A percentile compares a stretch with the other conserved stretches of the same genome.
These are phyloP conservation scores for Actinomortierella ambigua DNA, from an alignment of 371 early-diverging fungal genomes.

Conservation along the genomic window DNA sequence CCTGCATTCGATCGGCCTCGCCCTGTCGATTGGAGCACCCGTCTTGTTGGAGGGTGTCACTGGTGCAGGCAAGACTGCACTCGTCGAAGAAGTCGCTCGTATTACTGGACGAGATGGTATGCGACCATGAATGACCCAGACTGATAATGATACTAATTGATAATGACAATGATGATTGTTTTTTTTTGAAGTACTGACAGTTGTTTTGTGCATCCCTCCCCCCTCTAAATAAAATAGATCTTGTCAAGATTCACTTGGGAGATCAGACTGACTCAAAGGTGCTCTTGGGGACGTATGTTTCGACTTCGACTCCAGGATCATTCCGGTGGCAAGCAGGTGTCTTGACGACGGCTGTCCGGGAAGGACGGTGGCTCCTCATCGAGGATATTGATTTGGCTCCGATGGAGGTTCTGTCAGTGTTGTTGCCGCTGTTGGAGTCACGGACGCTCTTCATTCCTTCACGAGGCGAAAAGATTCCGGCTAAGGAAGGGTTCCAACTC, in stretches of 20 bases:
- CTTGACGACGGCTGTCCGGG: slow-evolving; percentile 91
- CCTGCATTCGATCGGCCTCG: slow-evolving; percentile 79
- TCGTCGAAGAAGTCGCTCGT: slow-evolving; percentile 90
- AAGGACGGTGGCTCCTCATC: slow-evolving; percentile 98
- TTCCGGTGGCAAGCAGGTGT: slow-evolving; percentile 98
- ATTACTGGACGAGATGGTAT: slow-evolving; percentile 65
- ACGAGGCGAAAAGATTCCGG: slow-evolving; percentile 91
- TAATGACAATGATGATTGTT: too few species aligned
- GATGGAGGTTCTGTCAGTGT: slow-evolving; percentile 95
- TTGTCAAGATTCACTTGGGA: slow-evolving; percentile 97
- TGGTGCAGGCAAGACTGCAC: slow-evolving; percentile 95
- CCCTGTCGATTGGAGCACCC: slow-evolving; percentile 85
- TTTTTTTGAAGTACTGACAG: too few species aligned
- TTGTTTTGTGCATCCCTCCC: too few species aligned
- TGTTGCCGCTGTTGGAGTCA: slow-evolving; percentile 95
- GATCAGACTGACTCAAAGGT: slow-evolving; percentile 99
- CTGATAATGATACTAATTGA: too few species aligned
- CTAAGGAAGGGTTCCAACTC: slow-evolving; percentile 93
- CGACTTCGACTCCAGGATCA: slow-evolving; percentile 89
- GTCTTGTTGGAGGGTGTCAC: slow-evolving; percentile 93
- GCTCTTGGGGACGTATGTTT: slow-evolving; percentile 96
- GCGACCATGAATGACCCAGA: too few species aligned
- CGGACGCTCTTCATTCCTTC: slow-evolving; percentile 92
- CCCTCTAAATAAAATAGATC: slow-evolving; percentile 48
- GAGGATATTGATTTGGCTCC: slow-evolving; percentile 99